Conservation (phyloP, 768 basidiomycete genomes). For the Coprinellus aureogranulatus region DNA sequence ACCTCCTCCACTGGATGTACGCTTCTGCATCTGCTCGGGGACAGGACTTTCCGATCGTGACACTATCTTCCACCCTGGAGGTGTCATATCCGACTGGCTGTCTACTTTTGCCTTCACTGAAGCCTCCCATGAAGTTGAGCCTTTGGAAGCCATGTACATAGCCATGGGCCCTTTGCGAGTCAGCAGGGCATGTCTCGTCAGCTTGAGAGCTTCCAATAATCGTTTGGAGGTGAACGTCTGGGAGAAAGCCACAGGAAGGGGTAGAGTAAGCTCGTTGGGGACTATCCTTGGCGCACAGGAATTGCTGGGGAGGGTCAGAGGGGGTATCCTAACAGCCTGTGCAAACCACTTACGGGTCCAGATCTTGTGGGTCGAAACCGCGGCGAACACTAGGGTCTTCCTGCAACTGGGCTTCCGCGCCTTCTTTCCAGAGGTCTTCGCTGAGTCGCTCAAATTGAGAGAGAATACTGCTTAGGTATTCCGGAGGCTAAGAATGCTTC, state of each 20-base stretch:
- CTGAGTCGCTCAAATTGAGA: slow-evolving; percentile 51
- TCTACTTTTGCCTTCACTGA: slow-evolving; percentile 57
- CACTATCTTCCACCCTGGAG: slow-evolving; percentile 71
- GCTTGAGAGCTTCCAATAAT: slow-evolving; percentile 56
- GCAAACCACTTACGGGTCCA: background rate
- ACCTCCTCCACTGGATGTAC: slow-evolving; percentile 51
- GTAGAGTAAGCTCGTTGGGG: slow-evolving; percentile 51
- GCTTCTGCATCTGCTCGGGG: slow-evolving; percentile 46
- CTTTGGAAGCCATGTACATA: slow-evolving; percentile 67
- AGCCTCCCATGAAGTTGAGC: slow-evolving; percentile 73
- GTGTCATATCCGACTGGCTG: slow-evolving; percentile 54
- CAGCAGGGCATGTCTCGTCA: slow-evolving; percentile 58
- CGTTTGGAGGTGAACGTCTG: slow-evolving; percentile 59
- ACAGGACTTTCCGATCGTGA: slow-evolving; percentile 43
- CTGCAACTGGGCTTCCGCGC: background rate
- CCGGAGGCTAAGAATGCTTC: slow-evolving; percentile 54
- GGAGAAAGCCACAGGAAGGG: slow-evolving; percentile 46
- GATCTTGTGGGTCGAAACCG: slow-evolving; percentile 61
- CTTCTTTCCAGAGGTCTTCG: slow-evolving; percentile 51
- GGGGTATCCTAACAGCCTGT: too few relatives aligned
- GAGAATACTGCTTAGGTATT: slow-evolving; percentile 58
- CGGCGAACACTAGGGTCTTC: slow-evolving; percentile 19
- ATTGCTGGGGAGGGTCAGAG: slow-evolving; percentile 30
- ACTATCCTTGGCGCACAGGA: slow-evolving; percentile 41
- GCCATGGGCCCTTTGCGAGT: slow-evolving; percentile 64